Evolutionary conservation across 2,329 filamentous ascomycete species (phyloP).

Genomic region (Camillea tinctor): DNA sequence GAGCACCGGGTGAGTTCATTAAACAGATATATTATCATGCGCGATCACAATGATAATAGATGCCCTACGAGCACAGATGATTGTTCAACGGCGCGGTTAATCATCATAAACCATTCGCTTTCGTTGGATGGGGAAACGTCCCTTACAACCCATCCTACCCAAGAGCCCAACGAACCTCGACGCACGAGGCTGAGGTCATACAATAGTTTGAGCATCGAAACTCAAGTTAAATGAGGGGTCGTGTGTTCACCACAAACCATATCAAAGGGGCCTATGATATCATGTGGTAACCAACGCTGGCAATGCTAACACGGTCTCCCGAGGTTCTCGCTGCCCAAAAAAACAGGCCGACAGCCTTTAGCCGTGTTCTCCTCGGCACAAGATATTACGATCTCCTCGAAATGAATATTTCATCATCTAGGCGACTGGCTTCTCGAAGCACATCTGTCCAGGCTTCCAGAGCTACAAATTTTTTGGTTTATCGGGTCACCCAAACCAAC

Average conservation of each 20-base stretch:
- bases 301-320: not conserved
- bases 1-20: too few relatives aligned
- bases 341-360: conserved; percentile 12
- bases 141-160: not conserved
- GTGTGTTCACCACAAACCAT: not conserved
- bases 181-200: not conserved
- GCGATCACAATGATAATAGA: not conserved
- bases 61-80: not conserved
- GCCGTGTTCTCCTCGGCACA: conserved; percentile 32
- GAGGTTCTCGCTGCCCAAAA: conserved; percentile 8
- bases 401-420: conserved; percentile 22
- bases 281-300: not conserved
- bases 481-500: too few relatives aligned
- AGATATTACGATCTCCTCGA: conserved; percentile 28
- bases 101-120: not conserved
- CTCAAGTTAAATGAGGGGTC: not conserved
- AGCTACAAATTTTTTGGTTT: too few relatives aligned
- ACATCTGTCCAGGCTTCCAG: too few relatives aligned
- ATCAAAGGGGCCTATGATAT: not conserved
- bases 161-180: not conserved
- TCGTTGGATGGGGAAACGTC: not conserved
- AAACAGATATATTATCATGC: too few relatives aligned
- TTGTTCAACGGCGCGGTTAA: not conserved
- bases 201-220: not conserved
- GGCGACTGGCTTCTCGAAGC: conserved; percentile 13